A percentile compares a stretch with the other conserved stretches of the same genome.
phyloP scores from a whole-genome alignment of 768 basidiomycete species.

The Lentinula boryana region DNA sequence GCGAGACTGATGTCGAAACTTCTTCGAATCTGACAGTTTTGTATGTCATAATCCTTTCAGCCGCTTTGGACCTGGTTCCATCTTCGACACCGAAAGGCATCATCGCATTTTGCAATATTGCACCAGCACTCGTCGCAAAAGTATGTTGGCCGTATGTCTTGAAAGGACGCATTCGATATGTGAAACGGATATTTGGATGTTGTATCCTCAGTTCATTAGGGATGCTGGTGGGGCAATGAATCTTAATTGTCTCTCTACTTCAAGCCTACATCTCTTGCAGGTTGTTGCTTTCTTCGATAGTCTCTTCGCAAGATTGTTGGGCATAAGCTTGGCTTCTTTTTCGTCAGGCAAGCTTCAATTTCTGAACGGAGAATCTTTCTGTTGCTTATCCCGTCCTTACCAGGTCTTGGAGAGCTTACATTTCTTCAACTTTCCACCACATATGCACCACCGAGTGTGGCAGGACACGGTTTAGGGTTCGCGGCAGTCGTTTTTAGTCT shows the following conservation, averaged over 20 bases:
- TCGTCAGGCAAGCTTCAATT: conserved; percentile 55
- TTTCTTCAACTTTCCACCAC: conserved; percentile 91
- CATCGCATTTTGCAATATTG: conserved; percentile 93
- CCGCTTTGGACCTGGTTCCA: conserved; percentile 91
- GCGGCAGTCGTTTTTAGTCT: conserved; percentile 9
- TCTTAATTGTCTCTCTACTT: neutral
- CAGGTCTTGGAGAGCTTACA: conserved; percentile 90
- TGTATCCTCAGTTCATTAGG: conserved; percentile 70
- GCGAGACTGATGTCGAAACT: neutral
- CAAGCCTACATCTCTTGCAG: conserved; percentile 29
- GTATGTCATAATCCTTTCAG: conserved; percentile 95
- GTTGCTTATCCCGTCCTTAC: neutral
- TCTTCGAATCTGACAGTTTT: conserved; percentile 47
- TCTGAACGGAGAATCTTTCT: neutral
- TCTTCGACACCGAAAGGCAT: conserved; percentile 91
- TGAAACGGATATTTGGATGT: conserved; percentile 67
- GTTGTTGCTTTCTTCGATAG: conserved; percentile 69
- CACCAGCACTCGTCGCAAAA: conserved; percentile 82
- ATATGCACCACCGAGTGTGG: conserved; percentile 60
- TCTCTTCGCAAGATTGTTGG: conserved; percentile 65
- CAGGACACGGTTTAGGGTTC: conserved; percentile 78
- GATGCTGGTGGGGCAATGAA: conserved; percentile 65
- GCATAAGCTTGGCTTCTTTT: conserved; percentile 79
- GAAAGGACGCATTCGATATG: conserved; percentile 81
- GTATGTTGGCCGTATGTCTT: conserved; percentile 89